These are phyloP conservation scores for Penicillium maclennaniae DNA, from an alignment of 495 filamentous ascomycete species.

Conservation along the genomic window DNA sequence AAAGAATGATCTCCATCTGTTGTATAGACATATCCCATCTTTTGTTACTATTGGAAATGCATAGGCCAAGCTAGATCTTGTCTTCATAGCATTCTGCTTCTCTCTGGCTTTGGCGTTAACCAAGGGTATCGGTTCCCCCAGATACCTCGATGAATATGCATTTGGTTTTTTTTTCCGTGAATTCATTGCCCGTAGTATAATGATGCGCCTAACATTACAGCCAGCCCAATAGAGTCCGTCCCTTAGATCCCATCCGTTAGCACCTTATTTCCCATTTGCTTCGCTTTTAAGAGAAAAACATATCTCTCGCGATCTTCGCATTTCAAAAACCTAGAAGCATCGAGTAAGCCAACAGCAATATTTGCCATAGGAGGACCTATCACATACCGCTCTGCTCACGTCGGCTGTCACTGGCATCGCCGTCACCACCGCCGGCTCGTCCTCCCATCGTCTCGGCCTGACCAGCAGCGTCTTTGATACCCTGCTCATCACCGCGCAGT, in stretches of 20 bases:
- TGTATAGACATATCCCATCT: not conserved
- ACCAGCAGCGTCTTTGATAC: conserved; percentile 44
- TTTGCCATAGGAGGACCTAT: not conserved
- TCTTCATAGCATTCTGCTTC: not conserved
- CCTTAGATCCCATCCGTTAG: not conserved
- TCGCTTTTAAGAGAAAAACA: not conserved
- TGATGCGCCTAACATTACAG: conserved; percentile 1
- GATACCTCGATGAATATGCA: conserved; percentile 7
- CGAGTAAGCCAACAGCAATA: not conserved
- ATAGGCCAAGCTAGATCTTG: not conserved
- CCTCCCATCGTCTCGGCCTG: conserved; percentile 26
- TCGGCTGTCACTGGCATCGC: conserved; percentile 21
- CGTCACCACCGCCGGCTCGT: conserved; percentile 16
- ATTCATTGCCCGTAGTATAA: not conserved
- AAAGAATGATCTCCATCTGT: conserved; percentile 32
- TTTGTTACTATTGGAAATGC: not conserved
- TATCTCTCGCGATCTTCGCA: not conserved
- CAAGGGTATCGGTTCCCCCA: not conserved
- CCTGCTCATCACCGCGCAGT: conserved; percentile 76
- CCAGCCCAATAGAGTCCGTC: not conserved
- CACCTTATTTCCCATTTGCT: not conserved
- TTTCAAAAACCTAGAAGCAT: conserved; percentile 3
- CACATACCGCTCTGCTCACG: conserved; percentile 40
- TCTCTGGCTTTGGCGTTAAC: conserved; percentile 8
- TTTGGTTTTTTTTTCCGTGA: not conserved